Evolutionary conservation across 2,329 filamentous ascomycete genomes (phyloP).

Genomic region (Aureobasidium sp.): DNA sequence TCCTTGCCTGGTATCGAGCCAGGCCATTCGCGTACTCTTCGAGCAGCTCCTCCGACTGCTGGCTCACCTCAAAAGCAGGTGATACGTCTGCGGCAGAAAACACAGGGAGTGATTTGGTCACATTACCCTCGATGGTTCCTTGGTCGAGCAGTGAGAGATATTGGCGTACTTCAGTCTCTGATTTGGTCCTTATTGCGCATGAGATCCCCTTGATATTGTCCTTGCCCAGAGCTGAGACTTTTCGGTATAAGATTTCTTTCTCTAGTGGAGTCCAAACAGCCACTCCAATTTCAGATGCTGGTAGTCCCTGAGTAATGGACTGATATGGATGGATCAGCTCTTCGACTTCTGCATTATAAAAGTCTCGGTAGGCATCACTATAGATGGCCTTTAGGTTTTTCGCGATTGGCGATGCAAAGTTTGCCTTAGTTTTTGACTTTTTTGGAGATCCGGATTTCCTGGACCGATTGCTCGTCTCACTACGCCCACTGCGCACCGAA

Average conservation of each 20-base stretch:
- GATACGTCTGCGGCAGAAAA: constrained; percentile 53
- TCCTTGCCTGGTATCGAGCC: constrained; percentile 55
- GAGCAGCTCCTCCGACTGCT: constrained; percentile 57
- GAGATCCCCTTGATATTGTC: constrained; percentile 59
- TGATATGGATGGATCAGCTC: constrained; percentile 29
- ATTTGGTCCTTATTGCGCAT: constrained; percentile 60
- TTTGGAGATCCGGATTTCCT: background rate
- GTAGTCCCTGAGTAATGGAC: constrained; percentile 20
- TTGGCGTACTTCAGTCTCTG: constrained; percentile 62
- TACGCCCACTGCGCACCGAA: background rate
- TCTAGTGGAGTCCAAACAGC: constrained; percentile 64
- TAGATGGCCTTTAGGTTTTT: background rate
- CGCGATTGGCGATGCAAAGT: background rate
- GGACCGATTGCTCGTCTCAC: background rate
- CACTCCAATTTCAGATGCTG: constrained; percentile 57
- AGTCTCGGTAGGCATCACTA: constrained; percentile 35
- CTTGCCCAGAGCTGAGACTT: constrained; percentile 57
- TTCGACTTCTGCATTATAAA: constrained; percentile 53
- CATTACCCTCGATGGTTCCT: constrained; percentile 36
- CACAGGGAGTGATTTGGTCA: constrained; percentile 26
- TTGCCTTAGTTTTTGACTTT: background rate
- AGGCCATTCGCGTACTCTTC: constrained; percentile 63
- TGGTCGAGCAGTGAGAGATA: constrained; percentile 59
- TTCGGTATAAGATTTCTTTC: constrained; percentile 63
- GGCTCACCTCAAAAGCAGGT: constrained; percentile 65